phyloP scores from a whole-genome alignment of 78 protist species.

The Dictyostelium firmibasis region DNA sequence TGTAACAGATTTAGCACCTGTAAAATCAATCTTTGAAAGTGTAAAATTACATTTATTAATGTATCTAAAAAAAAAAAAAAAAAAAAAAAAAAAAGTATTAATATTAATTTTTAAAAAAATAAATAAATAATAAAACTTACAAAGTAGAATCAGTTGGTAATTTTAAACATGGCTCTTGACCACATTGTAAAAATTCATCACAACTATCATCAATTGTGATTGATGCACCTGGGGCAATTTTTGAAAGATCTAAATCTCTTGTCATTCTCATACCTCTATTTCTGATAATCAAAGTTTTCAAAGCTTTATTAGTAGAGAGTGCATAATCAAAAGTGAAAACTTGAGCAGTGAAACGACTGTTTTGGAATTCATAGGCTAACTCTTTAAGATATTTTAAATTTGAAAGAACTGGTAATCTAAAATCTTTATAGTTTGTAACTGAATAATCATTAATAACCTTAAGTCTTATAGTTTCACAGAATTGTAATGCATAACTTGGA shows the following conservation, averaged over 20 bases:
- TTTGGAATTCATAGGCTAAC: neutral
- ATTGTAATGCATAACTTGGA: neutral
- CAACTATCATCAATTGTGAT: neutral
- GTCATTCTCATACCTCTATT: neutral
- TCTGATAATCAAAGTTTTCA: neutral
- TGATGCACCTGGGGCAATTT: neutral
- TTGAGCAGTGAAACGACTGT: neutral
- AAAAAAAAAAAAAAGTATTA: neutral
- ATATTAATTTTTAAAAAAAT: too few relatives aligned
- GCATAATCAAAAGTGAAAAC: neutral
- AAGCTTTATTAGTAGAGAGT: neutral
- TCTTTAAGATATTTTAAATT: neutral
- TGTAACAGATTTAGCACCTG: neutral
- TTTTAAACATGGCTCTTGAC: neutral
- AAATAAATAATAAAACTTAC: neutral
- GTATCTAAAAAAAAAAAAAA: neutral
- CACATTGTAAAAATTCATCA: neutral
- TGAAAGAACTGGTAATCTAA: neutral
- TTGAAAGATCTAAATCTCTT: neutral
- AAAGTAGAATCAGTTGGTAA: neutral
- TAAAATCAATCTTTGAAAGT: neutral
- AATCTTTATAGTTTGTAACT: neutral
- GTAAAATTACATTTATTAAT: neutral
- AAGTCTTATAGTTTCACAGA: neutral
- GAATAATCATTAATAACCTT: neutral